Conservation (phyloP, 495 filamentous ascomycete genomes). For the Saxophila tyrrhenica region DNA sequence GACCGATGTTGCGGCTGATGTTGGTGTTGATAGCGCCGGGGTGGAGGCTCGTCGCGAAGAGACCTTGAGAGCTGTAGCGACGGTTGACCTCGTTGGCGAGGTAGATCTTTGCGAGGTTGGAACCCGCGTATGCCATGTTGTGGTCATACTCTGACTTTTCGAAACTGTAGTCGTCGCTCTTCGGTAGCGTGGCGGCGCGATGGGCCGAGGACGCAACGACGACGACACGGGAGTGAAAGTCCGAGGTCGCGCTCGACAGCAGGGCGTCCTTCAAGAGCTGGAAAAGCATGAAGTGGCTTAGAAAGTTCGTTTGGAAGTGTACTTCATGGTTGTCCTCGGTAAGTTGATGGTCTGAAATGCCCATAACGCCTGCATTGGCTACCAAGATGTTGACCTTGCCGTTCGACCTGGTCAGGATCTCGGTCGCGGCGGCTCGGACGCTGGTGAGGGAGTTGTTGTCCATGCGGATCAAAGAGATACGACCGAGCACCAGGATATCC, state of each 20-base stretch:
- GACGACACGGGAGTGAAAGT: constrained; percentile 33
- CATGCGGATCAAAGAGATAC: background rate
- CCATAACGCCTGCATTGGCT: constrained; percentile 29
- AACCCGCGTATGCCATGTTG: constrained; percentile 11
- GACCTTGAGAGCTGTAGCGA: constrained; percentile 13
- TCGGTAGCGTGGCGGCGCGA: constrained; percentile 17
- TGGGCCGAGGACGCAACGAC: constrained; percentile 32
- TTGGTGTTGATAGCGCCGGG: constrained; percentile 17
- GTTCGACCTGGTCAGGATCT: background rate
- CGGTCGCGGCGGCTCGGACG: background rate
- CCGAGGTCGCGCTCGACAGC: constrained; percentile 27
- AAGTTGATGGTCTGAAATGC: constrained; percentile 25
- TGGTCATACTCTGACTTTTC: constrained; percentile 30
- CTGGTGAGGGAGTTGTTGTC: background rate
- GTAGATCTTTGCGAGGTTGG: constrained; percentile 21
- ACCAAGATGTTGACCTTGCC: constrained; percentile 21
- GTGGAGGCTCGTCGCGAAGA: constrained; percentile 11
- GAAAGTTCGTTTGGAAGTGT: constrained; percentile 40
- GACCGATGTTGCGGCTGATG: constrained; percentile 2
- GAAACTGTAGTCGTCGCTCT: constrained; percentile 23
- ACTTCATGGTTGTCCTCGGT: constrained; percentile 34
- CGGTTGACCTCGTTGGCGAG: constrained; percentile 23
- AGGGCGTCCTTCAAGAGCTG: constrained; percentile 34
- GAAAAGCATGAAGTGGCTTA: constrained; percentile 41
- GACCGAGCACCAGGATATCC: background rate